Percentiles rank a stretch among this genome's conserved stretches.
These are phyloP conservation scores for Penicillium sp. DNA, from an alignment of 2,329 filamentous ascomycete genomes.

Conservation along the genomic window DNA sequence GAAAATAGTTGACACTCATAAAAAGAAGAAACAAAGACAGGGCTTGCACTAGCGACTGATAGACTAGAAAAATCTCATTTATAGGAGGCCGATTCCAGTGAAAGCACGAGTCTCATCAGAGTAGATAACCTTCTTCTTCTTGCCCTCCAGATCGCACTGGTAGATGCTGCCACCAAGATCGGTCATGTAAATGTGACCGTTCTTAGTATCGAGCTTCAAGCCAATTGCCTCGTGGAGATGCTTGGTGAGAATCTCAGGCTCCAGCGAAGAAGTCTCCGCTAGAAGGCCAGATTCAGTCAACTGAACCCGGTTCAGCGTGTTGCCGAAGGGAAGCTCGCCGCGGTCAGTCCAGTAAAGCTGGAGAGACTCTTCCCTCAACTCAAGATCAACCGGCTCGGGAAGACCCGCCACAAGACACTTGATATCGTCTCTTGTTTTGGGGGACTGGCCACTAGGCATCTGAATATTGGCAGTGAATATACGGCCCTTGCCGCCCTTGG, in stretches of 20 bases:
- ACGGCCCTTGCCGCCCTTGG: constrained; percentile 51
- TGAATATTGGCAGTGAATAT: constrained; percentile 54
- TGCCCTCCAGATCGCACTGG: constrained; percentile 16
- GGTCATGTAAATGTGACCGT: constrained; percentile 23
- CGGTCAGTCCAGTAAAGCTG: constrained; percentile 60
- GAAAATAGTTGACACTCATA: not conserved
- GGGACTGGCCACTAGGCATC: constrained; percentile 33
- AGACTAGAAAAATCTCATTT: not conserved
- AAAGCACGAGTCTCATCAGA: constrained; percentile 16
- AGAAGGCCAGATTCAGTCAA: constrained; percentile 10
- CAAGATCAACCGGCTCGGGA: constrained; percentile 58
- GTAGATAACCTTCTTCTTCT: not conserved
- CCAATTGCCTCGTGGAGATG: constrained; percentile 29
- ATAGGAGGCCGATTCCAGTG: constrained; percentile 8
- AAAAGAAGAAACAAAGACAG: not conserved
- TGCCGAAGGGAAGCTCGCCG: constrained; percentile 56
- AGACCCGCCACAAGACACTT: constrained; percentile 45
- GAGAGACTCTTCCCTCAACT: constrained; percentile 46
- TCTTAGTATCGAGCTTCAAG: constrained; percentile 21
- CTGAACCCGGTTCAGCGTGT: constrained; percentile 48
- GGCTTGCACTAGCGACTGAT: too few relatives aligned
- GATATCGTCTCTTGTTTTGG: constrained; percentile 41
- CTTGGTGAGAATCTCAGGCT: constrained; percentile 16
- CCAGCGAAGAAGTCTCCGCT: not conserved
- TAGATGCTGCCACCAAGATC: constrained; percentile 32